Conservation (phyloP, 148 eudicot species). For the Rhododendron williamsianum region DNA sequence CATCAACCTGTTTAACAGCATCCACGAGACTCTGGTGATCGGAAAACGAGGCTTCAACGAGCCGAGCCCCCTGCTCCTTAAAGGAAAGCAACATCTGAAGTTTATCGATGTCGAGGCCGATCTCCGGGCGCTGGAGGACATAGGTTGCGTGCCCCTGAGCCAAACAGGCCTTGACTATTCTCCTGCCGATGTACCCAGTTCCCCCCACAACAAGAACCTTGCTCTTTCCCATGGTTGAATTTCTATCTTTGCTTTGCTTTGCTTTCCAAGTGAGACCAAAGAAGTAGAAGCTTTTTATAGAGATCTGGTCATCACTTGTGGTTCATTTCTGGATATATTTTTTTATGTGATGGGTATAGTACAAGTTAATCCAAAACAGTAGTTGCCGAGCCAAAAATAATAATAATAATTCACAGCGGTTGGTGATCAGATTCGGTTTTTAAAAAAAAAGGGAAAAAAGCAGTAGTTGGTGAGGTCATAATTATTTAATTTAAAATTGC, state of each 20-base stretch:
- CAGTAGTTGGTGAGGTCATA: neutral
- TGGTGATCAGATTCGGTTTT: too few relatives aligned
- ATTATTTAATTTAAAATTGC: neutral
- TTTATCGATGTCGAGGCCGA: constrained; percentile 40
- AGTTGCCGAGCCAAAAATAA: too few relatives aligned
- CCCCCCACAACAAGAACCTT: constrained; percentile 49
- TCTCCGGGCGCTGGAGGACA: constrained; percentile 30
- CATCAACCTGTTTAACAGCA: constrained; percentile 65
- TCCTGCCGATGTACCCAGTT: constrained; percentile 51
- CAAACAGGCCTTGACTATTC: constrained; percentile 46
- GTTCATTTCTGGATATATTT: neutral
- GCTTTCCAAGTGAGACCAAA: neutral
- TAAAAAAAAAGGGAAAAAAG: too few relatives aligned
- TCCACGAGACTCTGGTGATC: constrained; percentile 72
- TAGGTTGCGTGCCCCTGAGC: constrained; percentile 44
- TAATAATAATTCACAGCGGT: too few relatives aligned
- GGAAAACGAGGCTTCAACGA: constrained; percentile 42
- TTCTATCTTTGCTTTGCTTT: neutral
- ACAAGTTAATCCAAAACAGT: neutral
- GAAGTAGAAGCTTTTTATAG: neutral
- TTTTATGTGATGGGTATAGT: neutral
- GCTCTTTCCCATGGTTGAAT: constrained; percentile 29
- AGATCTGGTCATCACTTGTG: neutral
- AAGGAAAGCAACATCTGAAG: constrained; percentile 37
- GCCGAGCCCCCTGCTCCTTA: constrained; percentile 31